phyloP scores from a whole-genome alignment of 345 rosid species.

The Gossypium bickii region DNA sequence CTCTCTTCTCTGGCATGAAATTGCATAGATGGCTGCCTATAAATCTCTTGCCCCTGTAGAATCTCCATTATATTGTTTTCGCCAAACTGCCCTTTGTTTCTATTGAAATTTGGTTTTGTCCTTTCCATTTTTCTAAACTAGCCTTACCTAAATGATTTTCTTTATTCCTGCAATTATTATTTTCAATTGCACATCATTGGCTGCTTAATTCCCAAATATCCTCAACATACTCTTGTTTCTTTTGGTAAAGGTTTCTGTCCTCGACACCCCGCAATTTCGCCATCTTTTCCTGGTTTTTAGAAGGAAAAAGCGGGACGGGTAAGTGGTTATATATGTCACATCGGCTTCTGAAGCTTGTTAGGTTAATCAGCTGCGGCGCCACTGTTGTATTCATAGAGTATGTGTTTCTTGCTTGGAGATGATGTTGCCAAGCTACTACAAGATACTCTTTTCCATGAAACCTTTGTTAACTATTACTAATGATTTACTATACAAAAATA shows the following conservation, averaged over 20 bases:
- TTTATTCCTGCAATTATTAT: background rate
- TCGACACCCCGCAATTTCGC: conserved; percentile 24
- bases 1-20: conserved; percentile 19
- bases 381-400: conserved; percentile 6
- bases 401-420: conserved; percentile 23
- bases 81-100: conserved; percentile 10
- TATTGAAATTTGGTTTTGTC: background rate
- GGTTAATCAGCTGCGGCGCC: conserved; percentile 22
- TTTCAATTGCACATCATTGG: conserved; percentile 14
- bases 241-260: conserved; percentile 27
- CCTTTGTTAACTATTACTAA: conserved; percentile 10
- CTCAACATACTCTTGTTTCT: conserved; percentile 16
- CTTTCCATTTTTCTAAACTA: background rate
- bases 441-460: conserved; percentile 26
- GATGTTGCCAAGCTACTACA: conserved; percentile 18
- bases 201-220: conserved; percentile 26
- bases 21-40: conserved; percentile 9
- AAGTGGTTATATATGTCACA: conserved; percentile 12
- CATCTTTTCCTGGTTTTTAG: conserved; percentile 58
- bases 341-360: conserved; percentile 27
- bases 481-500: background rate
- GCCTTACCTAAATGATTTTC: conserved; percentile 17
- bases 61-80: conserved; percentile 22
- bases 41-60: conserved; percentile 18
- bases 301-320: conserved; percentile 56